phyloP scores from a whole-genome alignment of 2,329 filamentous ascomycete genomes.

The Aspergillus sp. region DNA sequence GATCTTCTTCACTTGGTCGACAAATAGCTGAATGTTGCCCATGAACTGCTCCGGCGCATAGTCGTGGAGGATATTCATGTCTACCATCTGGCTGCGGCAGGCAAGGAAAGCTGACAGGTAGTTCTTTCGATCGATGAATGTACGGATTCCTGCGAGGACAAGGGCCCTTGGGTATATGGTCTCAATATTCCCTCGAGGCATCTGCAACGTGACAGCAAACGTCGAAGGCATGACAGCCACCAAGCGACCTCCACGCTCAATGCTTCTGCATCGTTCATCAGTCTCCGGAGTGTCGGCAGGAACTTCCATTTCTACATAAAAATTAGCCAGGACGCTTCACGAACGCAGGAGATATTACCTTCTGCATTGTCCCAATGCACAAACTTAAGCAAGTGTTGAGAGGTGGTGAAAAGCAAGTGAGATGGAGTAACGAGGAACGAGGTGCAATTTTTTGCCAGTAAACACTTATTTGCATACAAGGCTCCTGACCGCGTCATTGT shows the following conservation, averaged over 20 bases:
- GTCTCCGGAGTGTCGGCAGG: conserved; percentile 81
- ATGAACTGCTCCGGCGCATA: conserved; percentile 84
- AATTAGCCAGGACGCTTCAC: conserved; percentile 5
- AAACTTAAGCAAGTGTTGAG: conserved; percentile 87
- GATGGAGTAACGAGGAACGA: conserved; percentile 74
- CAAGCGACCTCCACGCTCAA: conserved; percentile 79
- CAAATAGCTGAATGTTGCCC: conserved; percentile 61
- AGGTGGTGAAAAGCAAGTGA: conserved; percentile 87
- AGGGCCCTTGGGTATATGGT: conserved; percentile 89
- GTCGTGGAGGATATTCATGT: conserved; percentile 96
- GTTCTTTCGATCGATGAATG: conserved; percentile 67
- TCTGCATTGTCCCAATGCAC: conserved; percentile 64
- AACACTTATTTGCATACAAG: conserved; percentile 65
- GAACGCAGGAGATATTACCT: conserved; percentile 38
- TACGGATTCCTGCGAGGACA: conserved; percentile 80
- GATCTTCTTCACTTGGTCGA: conserved; percentile 73
- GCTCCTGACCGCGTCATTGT: conserved; percentile 68
- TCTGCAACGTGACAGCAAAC: conserved; percentile 80
- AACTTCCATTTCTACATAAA: conserved; percentile 59
- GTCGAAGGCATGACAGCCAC: conserved; percentile 83
- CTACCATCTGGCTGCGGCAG: conserved; percentile 86
- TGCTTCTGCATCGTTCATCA: conserved; percentile 83
- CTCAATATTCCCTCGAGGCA: conserved; percentile 91
- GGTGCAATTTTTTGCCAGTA: conserved; percentile 78
- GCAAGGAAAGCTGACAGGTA: conserved; percentile 78